Conservation (phyloP, 2,329 filamentous ascomycete genomes). For the Magnaporthales sp. region DNA sequence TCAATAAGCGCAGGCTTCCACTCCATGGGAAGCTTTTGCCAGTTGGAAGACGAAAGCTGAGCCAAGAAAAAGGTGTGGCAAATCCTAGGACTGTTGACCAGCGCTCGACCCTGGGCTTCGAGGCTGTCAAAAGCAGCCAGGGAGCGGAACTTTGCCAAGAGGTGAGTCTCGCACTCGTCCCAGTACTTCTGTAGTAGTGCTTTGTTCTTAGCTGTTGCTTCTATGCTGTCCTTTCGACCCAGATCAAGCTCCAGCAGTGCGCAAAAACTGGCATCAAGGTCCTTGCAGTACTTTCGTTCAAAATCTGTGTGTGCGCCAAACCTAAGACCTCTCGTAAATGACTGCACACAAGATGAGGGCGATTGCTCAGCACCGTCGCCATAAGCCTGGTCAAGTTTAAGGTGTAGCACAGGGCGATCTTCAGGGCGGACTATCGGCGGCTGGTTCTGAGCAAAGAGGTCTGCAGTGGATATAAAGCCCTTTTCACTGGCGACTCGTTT, state of each 20-base stretch:
- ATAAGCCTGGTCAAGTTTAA: background rate
- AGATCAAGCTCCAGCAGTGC: background rate
- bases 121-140: background rate
- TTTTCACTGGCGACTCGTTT: background rate
- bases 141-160: background rate
- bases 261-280: background rate
- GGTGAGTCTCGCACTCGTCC: background rate
- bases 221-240: background rate
- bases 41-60: background rate
- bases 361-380: background rate
- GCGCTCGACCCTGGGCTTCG: background rate
- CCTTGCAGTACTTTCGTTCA: background rate
- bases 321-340: background rate
- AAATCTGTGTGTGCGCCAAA: background rate
- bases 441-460: background rate
- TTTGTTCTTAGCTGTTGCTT: background rate
- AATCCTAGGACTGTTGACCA: background rate
- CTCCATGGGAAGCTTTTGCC: conserved; percentile 12
- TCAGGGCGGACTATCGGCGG: background rate
- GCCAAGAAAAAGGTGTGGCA: background rate
- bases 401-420: background rate
- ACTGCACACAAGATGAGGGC: background rate
- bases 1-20: conserved; percentile 28
- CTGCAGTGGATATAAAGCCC: background rate
- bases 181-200: background rate